phyloP scores from a whole-genome alignment of 2,329 filamentous ascomycete species.

The Erysiphe pulchra region DNA sequence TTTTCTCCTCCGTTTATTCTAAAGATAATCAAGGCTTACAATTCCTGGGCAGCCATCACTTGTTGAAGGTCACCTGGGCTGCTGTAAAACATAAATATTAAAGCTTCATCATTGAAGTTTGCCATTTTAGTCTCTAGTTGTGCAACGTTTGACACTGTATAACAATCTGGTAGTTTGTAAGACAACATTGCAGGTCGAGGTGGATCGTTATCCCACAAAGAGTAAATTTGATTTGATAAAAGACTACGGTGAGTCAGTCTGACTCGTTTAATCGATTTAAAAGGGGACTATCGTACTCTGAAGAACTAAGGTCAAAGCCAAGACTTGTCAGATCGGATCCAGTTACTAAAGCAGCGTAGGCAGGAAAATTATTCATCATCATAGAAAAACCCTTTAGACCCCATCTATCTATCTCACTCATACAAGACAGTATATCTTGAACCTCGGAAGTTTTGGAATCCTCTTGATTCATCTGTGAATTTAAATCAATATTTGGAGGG shows the following conservation, averaged over 20 bases:
- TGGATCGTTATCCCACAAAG: constrained; percentile 31
- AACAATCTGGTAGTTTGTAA: constrained; percentile 36
- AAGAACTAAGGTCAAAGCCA: constrained; percentile 29
- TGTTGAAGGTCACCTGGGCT: constrained; percentile 36
- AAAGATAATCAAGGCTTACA: constrained; percentile 20
- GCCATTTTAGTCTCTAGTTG: constrained; percentile 37
- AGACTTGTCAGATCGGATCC: constrained; percentile 31
- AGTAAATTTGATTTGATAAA: constrained; percentile 33
- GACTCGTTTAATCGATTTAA: background rate
- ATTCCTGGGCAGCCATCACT: constrained; percentile 33
- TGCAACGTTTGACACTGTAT: constrained; percentile 39
- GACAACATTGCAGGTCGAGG: constrained; percentile 30
- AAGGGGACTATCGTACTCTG: constrained; percentile 22
- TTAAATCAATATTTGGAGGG: constrained; percentile 7
- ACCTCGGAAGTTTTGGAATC: constrained; percentile 14
- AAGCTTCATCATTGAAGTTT: constrained; percentile 41
- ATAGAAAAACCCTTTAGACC: constrained; percentile 34
- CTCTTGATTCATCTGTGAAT: constrained; percentile 6
- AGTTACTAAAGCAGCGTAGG: constrained; percentile 33
- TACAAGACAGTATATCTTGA: constrained; percentile 32
- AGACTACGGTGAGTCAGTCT: constrained; percentile 8
- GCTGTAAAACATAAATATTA: constrained; percentile 46
- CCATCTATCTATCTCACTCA: constrained; percentile 37
- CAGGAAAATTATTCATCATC: constrained; percentile 35
- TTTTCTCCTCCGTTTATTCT: background rate